Conservation (phyloP, 225 moss, liverwort and hornwort species). For the Pseudisothecium myosuroides region DNA sequence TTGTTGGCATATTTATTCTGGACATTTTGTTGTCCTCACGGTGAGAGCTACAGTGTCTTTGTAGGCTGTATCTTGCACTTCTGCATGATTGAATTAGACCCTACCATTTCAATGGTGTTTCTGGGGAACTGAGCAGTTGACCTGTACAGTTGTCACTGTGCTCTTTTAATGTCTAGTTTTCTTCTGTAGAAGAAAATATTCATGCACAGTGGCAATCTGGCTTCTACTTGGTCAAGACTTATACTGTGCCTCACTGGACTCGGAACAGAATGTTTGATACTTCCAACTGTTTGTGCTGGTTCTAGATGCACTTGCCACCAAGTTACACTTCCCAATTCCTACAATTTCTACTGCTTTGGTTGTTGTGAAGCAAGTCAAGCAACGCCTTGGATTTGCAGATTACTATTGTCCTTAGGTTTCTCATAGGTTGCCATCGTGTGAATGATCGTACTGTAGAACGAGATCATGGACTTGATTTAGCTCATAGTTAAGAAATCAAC, state of each 20-base stretch:
- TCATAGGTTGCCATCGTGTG: not conserved
- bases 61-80: not conserved
- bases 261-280: not conserved
- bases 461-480: not conserved
- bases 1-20: not conserved
- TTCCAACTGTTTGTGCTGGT: not conserved
- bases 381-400: not conserved
- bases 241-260: not conserved
- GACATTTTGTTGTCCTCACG: not conserved
- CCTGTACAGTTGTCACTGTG: not conserved
- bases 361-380: not conserved
- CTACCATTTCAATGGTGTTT: not conserved
- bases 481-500: not conserved
- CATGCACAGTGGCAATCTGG: not conserved
- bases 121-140: not conserved
- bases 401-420: not conserved
- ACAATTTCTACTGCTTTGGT: not conserved
- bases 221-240: not conserved
- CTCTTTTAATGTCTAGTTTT: not conserved
- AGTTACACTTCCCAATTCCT: not conserved
- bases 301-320: not conserved
- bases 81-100: not conserved
- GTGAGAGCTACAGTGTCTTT: not conserved
- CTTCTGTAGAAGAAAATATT: not conserved
- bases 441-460: not conserved